These are phyloP conservation scores for Phialophora macrospora DNA, from an alignment of 2,329 filamentous ascomycete genomes.

Conservation along the genomic window DNA sequence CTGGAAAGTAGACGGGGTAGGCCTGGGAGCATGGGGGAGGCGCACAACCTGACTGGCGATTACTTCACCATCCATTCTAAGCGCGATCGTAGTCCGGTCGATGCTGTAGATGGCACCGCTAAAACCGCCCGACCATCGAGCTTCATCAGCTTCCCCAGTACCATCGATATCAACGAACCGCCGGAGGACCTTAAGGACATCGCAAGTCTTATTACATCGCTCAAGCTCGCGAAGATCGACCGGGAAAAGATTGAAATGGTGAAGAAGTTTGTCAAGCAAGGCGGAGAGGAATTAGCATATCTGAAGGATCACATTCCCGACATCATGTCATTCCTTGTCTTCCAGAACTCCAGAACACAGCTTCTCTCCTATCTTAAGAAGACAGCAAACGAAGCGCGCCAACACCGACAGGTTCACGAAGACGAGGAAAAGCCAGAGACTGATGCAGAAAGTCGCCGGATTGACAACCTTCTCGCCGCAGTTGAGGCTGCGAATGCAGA, in stretches of 20 bases:
- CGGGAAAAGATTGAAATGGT: slow-evolving; percentile 87
- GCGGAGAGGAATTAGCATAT: slow-evolving; percentile 74
- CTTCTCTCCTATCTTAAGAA: slow-evolving; percentile 72
- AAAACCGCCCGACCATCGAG: slow-evolving; percentile 40
- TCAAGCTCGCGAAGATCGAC: slow-evolving; percentile 78
- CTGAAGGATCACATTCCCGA: slow-evolving; percentile 79
- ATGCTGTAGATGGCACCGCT: slow-evolving; percentile 43
- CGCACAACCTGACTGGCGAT: slow-evolving; percentile 72
- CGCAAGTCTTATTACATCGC: slow-evolving; percentile 68
- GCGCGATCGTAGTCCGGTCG: slow-evolving; percentile 53
- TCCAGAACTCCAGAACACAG: slow-evolving; percentile 81
- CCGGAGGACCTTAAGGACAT: slow-evolving; percentile 67
- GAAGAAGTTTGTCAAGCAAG: slow-evolving; percentile 78
- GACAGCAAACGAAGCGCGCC: slow-evolving; percentile 62
- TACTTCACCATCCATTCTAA: slow-evolving; percentile 77
- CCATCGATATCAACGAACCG: slow-evolving; percentile 51
- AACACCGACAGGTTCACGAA: slow-evolving; percentile 56
- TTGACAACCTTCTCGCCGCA: slow-evolving; percentile 73
- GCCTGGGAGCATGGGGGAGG: slow-evolving; percentile 51
- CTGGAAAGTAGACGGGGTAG: slow-evolving; percentile 44
- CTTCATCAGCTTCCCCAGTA: slow-evolving; percentile 45
- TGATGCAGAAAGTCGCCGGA: slow-evolving; percentile 56
- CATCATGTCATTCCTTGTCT: slow-evolving; percentile 85
- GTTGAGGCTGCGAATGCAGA: slow-evolving; percentile 78
- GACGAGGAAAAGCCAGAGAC: slow-evolving; percentile 49